These are phyloP conservation scores for Inga laurina DNA, from an alignment of 306 rosid genomes.

Conservation along the genomic window DNA sequence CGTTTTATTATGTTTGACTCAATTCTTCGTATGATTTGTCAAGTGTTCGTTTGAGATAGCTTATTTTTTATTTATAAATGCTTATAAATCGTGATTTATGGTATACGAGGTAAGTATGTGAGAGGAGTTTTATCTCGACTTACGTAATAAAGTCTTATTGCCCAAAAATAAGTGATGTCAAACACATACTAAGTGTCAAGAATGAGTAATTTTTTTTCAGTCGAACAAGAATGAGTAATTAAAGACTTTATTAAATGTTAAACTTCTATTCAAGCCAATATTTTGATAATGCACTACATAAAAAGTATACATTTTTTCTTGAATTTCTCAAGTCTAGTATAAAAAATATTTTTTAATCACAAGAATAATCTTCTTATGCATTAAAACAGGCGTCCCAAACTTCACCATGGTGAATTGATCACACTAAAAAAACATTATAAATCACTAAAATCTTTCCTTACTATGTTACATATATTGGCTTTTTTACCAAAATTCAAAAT, in stretches of 20 bases:
- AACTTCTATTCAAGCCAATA: not conserved
- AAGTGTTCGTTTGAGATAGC: not conserved
- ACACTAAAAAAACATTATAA: not conserved
- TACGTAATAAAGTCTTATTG: no score
- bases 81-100: no score
- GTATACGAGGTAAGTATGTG: no score
- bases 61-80: no score
- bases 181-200: no score
- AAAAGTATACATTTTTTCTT: not conserved
- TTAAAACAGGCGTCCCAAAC: not conserved
- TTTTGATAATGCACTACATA: not conserved
- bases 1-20: not conserved
- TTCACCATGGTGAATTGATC: not conserved
- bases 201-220: no score
- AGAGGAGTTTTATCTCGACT: no score
- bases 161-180: no score
- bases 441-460: not conserved
- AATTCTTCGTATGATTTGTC: not conserved
- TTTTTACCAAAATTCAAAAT: not conserved
- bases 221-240: not conserved
- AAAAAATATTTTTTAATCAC: not conserved
- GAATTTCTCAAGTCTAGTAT: not conserved
- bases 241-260: not conserved
- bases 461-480: not conserved
- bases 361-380: no score